Percentiles rank a stretch among this genome's conserved stretches.
These are phyloP conservation scores for Leptoxyphium fumago DNA, from an alignment of 2,329 filamentous ascomycete genomes.

Conservation along the genomic window DNA sequence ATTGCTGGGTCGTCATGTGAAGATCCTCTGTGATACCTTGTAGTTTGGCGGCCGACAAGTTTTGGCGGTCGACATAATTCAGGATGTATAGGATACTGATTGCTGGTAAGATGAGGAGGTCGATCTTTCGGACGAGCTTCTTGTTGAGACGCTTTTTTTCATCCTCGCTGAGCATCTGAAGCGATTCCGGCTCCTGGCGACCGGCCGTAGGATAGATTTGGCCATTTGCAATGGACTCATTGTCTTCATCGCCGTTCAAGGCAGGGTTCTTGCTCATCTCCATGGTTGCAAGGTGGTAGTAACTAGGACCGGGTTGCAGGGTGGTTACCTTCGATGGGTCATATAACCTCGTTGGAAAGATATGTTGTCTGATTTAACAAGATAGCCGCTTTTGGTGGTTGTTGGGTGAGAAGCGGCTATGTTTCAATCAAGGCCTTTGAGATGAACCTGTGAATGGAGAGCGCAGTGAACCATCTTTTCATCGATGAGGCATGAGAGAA, in stretches of 20 bases:
- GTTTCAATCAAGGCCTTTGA: too few species aligned
- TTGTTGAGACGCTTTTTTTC: slow-evolving; percentile 26
- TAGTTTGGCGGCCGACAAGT: slow-evolving; percentile 1
- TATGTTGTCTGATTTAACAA: too few species aligned
- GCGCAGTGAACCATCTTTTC: too few species aligned
- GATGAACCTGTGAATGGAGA: too few species aligned
- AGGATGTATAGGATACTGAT: slow-evolving; percentile 60
- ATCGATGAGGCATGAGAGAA: too few species aligned
- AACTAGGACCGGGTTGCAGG: too few species aligned
- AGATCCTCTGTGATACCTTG: slow-evolving; percentile 16
- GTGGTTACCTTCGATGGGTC: too few species aligned
- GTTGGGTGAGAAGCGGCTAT: too few species aligned
- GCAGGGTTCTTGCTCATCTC: not conserved
- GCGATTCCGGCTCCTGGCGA: not conserved
- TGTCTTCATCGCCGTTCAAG: not conserved
- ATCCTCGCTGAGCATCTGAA: not conserved
- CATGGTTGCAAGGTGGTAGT: too few species aligned
- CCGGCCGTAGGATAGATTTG: not conserved
- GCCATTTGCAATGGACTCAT: not conserved
- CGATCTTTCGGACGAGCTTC: slow-evolving; percentile 53
- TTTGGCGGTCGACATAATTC: slow-evolving; percentile 46
- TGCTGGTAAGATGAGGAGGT: slow-evolving; percentile 49
- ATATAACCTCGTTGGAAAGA: too few species aligned
- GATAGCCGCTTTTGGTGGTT: too few species aligned
- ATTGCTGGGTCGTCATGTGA: slow-evolving; percentile 24